These are phyloP conservation scores for Cajanus cajan DNA, from an alignment of 306 rosid species.

Conservation along the genomic window DNA sequence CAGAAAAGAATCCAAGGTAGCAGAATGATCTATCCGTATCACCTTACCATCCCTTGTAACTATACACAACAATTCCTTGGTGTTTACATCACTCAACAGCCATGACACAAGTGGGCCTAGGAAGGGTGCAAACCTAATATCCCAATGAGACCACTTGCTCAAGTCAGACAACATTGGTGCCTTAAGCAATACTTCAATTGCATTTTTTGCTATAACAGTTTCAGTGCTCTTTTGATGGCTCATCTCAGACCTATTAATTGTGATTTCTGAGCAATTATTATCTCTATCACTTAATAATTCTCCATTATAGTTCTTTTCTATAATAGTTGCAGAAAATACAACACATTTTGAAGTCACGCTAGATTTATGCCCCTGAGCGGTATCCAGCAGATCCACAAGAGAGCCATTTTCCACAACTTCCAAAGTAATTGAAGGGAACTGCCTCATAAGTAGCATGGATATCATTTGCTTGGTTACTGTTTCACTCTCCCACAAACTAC, in stretches of 20 bases:
- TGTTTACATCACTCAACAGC: slow-evolving; percentile 69
- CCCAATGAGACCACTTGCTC: slow-evolving; percentile 96
- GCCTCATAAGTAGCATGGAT: slow-evolving; percentile 60
- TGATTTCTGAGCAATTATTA: slow-evolving; percentile 34
- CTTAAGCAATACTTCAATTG: slow-evolving; percentile 61
- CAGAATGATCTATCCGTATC: slow-evolving; percentile 72
- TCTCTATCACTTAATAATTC: slow-evolving; percentile 47
- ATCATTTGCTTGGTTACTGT: slow-evolving; percentile 53
- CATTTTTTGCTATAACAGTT: slow-evolving; percentile 56
- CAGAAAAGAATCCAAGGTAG: slow-evolving; percentile 74
- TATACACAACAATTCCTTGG: slow-evolving; percentile 67
- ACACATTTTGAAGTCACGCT: slow-evolving; percentile 55
- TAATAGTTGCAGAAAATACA: slow-evolving; percentile 65
- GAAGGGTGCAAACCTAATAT: slow-evolving; percentile 69
- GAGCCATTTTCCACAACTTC: slow-evolving; percentile 53
- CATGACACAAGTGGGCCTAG: slow-evolving; percentile 84
- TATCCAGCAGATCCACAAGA: slow-evolving; percentile 52
- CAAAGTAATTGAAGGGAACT: slow-evolving; percentile 70
- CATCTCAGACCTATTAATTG: slow-evolving; percentile 28
- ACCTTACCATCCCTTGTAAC: slow-evolving; percentile 81
- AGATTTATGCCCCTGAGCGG: slow-evolving; percentile 46
- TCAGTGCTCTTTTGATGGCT: slow-evolving; percentile 30
- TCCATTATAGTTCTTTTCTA: slow-evolving; percentile 34
- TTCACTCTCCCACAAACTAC: slow-evolving; percentile 60
- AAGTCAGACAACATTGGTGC: slow-evolving; percentile 84